A percentile compares a stretch with the other conserved stretches of the same genome.
These are phyloP conservation scores for Metarhizium brunneum DNA, from an alignment of 2,329 filamentous ascomycete genomes.

Conservation along the genomic window DNA sequence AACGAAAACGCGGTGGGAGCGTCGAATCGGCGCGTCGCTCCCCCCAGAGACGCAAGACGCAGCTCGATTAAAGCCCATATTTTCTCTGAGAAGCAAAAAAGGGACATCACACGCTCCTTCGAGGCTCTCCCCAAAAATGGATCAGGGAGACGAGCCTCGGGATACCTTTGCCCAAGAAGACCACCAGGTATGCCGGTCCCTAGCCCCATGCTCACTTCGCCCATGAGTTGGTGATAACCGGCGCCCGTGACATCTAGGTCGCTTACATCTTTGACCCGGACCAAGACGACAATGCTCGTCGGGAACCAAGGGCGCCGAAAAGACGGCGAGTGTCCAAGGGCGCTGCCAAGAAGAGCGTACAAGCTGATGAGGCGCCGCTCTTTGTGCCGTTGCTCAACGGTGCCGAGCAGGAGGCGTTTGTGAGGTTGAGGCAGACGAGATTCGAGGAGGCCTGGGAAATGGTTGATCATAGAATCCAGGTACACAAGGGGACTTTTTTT, in stretches of 20 bases:
- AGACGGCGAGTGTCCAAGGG: conserved; percentile 43
- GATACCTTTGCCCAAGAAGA: conserved; percentile 30
- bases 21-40: conserved; percentile 3
- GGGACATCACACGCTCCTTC: not conserved
- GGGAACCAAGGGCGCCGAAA: conserved; percentile 38
- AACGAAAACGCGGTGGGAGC: not conserved
- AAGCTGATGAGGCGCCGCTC: conserved; percentile 12
- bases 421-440: conserved; percentile 44
- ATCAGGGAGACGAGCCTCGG: conserved; percentile 10
- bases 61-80: not conserved
- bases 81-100: not conserved
- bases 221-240: not conserved
- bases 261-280: conserved; percentile 30
- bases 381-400: conserved; percentile 49
- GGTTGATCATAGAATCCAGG: conserved; percentile 54
- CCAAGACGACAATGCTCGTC: conserved; percentile 23
- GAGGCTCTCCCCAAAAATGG: conserved; percentile 12
- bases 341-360: conserved; percentile 10
- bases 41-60: not conserved
- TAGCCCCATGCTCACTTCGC: not conserved
- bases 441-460: conserved; percentile 57
- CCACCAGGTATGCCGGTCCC: conserved; percentile 27
- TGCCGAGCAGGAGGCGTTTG: conserved; percentile 37
- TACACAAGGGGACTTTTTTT: conserved; percentile 4
- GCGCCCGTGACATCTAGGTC: conserved; percentile 1